phyloP scores from a whole-genome alignment of 495 filamentous ascomycete genomes.

The Parathielavia appendiculata region DNA sequence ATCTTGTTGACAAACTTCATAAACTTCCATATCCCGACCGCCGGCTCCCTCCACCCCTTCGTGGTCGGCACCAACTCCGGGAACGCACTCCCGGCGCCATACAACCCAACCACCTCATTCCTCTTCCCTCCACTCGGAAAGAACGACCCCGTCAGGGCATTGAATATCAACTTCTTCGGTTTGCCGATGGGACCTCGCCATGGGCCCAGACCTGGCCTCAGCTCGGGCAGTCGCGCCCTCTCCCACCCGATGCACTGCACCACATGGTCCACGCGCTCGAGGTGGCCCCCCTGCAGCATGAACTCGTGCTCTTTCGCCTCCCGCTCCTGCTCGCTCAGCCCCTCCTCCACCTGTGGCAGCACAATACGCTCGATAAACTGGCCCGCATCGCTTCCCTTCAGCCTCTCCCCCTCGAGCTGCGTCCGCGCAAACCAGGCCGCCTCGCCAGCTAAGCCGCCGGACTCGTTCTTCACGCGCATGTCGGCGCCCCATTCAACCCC shows the following conservation, averaged over 20 bases:
- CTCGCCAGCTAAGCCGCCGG: slow-evolving; percentile 34
- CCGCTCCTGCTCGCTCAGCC: neutral
- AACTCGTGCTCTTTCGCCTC: neutral
- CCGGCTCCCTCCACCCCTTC: slow-evolving; percentile 13
- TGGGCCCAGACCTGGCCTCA: neutral
- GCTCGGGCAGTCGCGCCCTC: slow-evolving; percentile 5
- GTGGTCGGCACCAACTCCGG: slow-evolving; percentile 18
- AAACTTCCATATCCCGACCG: slow-evolving; percentile 25
- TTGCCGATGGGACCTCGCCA: neutral
- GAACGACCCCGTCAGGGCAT: slow-evolving; percentile 18
- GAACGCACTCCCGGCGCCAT: slow-evolving; percentile 27
- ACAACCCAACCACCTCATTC: slow-evolving; percentile 14
- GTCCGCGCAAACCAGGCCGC: slow-evolving; percentile 11
- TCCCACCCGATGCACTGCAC: slow-evolving; percentile 22
- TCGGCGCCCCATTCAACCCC: neutral
- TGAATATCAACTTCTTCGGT: slow-evolving; percentile 8
- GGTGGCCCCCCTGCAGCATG: neutral
- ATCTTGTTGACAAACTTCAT: slow-evolving; percentile 23
- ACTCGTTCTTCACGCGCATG: slow-evolving; percentile 25
- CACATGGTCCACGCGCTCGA: slow-evolving; percentile 18
- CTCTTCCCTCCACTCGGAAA: neutral
- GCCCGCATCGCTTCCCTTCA: slow-evolving; percentile 43
- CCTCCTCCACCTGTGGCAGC: neutral
- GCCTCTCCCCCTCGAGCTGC: slow-evolving; percentile 31
- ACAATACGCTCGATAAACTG: slow-evolving; percentile 40